Evolutionary conservation across 2,329 filamentous ascomycete genomes (phyloP).

Genomic region (Hypoxylon sp.): DNA sequence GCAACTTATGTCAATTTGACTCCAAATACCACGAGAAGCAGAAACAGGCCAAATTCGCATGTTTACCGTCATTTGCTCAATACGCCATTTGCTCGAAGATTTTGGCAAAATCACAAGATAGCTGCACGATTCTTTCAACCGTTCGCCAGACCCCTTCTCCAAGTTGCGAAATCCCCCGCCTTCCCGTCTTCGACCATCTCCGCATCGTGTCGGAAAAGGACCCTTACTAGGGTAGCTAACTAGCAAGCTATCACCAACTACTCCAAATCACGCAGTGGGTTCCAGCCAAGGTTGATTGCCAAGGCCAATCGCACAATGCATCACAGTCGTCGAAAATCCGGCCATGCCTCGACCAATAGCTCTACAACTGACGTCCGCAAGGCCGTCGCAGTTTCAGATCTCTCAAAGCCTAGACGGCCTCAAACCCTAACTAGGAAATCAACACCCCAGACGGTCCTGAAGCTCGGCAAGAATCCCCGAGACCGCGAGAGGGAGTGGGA

Average conservation of each 20-base stretch:
- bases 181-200: conserved; percentile 40
- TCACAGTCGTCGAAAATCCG: conserved; percentile 69
- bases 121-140: conserved; percentile 18
- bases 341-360: conserved; percentile 64
- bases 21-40: conserved; percentile 14
- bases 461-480: conserved; percentile 64
- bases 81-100: conserved; percentile 8
- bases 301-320: conserved; percentile 60
- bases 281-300: conserved; percentile 26
- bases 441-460: conserved; percentile 57
- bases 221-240: conserved; percentile 37
- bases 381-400: conserved; percentile 60
- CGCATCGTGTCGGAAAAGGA: conserved; percentile 38
- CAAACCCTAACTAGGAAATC: conserved; percentile 59
- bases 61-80: conserved; percentile 10
- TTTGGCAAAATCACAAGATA: conserved; percentile 23
- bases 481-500: conserved; percentile 65
- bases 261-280: conserved; percentile 31
- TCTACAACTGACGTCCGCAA: conserved; percentile 69
- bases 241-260: conserved; percentile 22
- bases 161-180: conserved; percentile 37
- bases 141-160: conserved; percentile 22
- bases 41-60: conserved; percentile 22
- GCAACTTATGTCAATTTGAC: conserved; percentile 19
- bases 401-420: conserved; percentile 63